A percentile compares a stretch with the other conserved stretches of the same genome.
Conservation (phyloP, 352 stramenopile species). For the Globisporangium irregulare region DNA sequence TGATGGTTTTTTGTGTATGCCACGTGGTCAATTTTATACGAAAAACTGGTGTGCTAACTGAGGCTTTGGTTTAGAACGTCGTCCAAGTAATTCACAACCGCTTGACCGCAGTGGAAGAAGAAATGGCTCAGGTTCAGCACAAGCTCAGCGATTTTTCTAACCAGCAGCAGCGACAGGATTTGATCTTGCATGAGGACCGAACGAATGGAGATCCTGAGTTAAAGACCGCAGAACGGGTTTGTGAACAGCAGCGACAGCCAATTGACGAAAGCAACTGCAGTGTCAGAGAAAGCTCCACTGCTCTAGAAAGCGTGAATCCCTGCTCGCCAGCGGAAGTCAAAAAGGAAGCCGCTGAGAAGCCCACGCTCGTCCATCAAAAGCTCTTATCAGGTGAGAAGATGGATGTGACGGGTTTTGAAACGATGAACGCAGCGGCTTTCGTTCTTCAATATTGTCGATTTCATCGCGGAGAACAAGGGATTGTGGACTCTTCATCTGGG, state of each 20-base stretch:
- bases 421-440: conserved; percentile 11
- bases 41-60: background rate
- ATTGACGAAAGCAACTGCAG: background rate
- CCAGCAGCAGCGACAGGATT: background rate
- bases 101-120: conserved; percentile 5
- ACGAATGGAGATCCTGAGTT: background rate
- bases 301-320: background rate
- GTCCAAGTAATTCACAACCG: conserved; percentile 8
- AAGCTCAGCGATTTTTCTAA: background rate
- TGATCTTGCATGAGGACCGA: background rate
- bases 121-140: background rate
- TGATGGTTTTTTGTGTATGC: background rate
- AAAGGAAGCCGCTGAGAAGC: background rate
- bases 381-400: conserved; percentile 2
- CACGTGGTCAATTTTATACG: no score
- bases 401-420: conserved; percentile 9
- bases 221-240: background rate
- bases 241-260: background rate
- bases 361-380: background rate
- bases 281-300: background rate
- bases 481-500: conserved; percentile 6
- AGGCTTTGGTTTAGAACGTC: background rate
- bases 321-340: background rate
- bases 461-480: conserved; percentile 1
- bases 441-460: conserved; percentile 18